Base-by-base conservation (phyloP, 2,329 filamentous ascomycete genomes). In the Clonostachys sp. region DNA sequence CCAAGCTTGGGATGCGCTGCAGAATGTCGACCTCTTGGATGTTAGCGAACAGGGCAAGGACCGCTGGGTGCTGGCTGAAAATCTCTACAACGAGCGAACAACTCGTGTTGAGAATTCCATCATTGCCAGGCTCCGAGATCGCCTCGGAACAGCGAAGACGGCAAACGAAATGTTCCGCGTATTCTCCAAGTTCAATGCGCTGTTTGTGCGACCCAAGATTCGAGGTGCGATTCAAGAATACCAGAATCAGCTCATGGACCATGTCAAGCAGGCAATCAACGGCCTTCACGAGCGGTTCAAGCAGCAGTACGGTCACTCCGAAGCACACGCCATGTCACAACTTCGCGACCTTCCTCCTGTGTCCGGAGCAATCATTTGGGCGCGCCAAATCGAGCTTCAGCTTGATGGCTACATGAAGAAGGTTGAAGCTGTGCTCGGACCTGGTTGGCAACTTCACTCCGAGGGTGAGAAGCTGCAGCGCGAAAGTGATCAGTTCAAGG, bases 121-220 rank as follows among this genome's bases (percentile, higher is more conserved):
- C 66, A 99, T 99, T 64, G 91, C 94, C 34, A 82, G 91, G 46
- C 77, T 99, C 34, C 82, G 94, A 59, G 94, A 99, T 67, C 87
- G 94, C 49, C 78, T 99, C 48, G 94, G 91, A 13, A 96, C 91
- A 7, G 92, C 94, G 12, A 96, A 95, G 75, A 96, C 91, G 52
- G 94, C 94, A 39, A 97, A 95, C 62, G 95, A 99, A 69, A 99
- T 99, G 94, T 99, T 99, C 67, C 88, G 95, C 47, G 94, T 99
- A 51, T 99, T 99, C 66, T 97, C 94, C 46, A 97, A 97, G 64
- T 99, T 99, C 80, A 99, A 99, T 63, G 94, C 94, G 3, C 84
- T 99, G 33, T 95, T 99, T 57, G 92, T 99, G 48, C 84, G 94
- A 50, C 94, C 94, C n/a, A 99, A 99, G 77, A 97, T 99, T 70